Base-by-base conservation (phyloP, 305 asterid species). In the Withania somnifera region DNA sequence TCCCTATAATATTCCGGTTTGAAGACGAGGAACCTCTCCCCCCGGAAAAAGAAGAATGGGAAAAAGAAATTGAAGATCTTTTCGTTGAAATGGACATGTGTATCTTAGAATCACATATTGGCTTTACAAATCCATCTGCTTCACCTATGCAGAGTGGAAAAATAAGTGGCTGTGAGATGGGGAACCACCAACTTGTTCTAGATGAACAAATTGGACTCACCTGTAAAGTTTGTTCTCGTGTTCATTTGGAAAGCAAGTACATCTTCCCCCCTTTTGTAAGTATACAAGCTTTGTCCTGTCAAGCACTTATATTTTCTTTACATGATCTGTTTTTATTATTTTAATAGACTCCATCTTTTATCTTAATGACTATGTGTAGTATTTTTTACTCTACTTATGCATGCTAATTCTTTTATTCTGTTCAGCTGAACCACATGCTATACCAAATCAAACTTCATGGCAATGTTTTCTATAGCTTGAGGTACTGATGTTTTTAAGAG, bases 221-320 rank as follows among this genome's bases (percentile, higher is more conserved):
- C 26, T 95, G 98, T 88, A 81, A 53, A 69, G 82, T 51, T 63
- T 95, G 99, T 81, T 79, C 60, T 6, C 34, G 38, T 40, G 86
- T 92, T 80, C 83, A 87, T 14, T 77, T 88, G 57, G 94, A 92
- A 71, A 91, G 92, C 47, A 92, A 89, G 85, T 67, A 92, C 76
- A 85, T 91, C 61, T 84, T 91, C 26, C 98, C 99, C 1, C 83
- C 87, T 40, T 87, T 95, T 20, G 99, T 95, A 91, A 87, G 94
- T 84, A 78, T 4, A 52, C 22, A 11, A 42, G 40, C 56, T 34
- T 79, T 36, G n/a, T 63, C 77, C 78, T 63, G 63, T 75, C 61
- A 28, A 26, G 1, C 24, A 15, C 63, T 50, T 15, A 0, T 52
- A n/a, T 75, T 75, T 75, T 73, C 42, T 75, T 75, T 75, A 50